These are phyloP conservation scores for Phytomonas sp. DNA, from an alignment of 208 protist species.

Conservation along the genomic window DNA sequence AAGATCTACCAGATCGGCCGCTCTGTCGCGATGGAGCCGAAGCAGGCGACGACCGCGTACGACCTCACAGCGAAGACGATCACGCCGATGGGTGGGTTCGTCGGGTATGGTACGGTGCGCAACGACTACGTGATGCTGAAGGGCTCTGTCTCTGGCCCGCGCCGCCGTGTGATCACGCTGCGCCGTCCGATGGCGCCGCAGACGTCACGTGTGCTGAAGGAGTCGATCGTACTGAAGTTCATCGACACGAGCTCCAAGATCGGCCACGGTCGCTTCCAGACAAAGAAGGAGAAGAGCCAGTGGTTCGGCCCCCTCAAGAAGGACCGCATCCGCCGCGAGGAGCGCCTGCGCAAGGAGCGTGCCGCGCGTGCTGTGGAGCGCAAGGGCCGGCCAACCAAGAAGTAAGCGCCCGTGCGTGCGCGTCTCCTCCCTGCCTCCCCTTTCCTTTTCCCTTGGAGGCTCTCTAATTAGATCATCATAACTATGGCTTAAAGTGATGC, in stretches of 20 bases:
- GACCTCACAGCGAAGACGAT: slow-evolving; percentile 99
- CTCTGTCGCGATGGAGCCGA: slow-evolving; percentile 56
- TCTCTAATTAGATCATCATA: not conserved
- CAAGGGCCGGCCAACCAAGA: slow-evolving; percentile 44
- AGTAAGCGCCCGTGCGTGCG: slow-evolving; percentile 10
- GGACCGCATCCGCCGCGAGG: slow-evolving; percentile 76
- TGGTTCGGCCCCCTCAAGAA: slow-evolving; percentile 96
- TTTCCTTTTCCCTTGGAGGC: not conserved
- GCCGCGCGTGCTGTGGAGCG: slow-evolving; percentile 67
- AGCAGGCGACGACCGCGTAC: slow-evolving; percentile 93
- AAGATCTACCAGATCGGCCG: slow-evolving; percentile 98
- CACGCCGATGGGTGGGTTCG: slow-evolving; percentile 99
- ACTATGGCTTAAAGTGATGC: not conserved
- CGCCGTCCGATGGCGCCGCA: slow-evolving; percentile 93
- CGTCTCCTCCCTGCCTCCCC: not conserved
- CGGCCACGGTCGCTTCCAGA: slow-evolving; percentile 99
- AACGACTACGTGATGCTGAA: slow-evolving; percentile 99
- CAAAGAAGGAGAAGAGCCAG: slow-evolving; percentile 95
- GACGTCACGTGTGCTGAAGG: slow-evolving; percentile 77
- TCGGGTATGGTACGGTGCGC: slow-evolving; percentile 96
- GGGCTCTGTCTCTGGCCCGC: slow-evolving; percentile 90
- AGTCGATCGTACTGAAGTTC: slow-evolving; percentile 97
- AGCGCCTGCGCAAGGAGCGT: slow-evolving; percentile 80
- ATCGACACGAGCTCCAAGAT: slow-evolving; percentile 99
- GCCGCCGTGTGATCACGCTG: slow-evolving; percentile 97